Evolutionary conservation across 192 early-diverging fungal species (phyloP), one percentile per base, ranked within the genome.

Genomic region (Podochytrium sp.): DNA sequence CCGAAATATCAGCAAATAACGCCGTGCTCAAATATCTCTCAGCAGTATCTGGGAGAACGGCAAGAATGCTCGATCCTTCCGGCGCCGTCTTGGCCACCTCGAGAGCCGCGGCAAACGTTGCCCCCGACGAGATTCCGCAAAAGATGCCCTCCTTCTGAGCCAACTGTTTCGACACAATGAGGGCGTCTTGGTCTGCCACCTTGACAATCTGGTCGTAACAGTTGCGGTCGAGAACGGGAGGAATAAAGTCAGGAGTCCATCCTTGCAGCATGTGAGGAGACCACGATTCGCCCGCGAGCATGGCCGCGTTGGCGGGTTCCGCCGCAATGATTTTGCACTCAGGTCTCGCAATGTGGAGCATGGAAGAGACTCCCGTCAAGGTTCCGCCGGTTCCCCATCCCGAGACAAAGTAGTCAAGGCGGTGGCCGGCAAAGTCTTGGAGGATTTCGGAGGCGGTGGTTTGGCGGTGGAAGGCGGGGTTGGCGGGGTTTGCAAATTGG

Each of bases 131-230:
- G 47, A 79, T 77, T 33, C 78, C 78, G 25, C 42, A 43, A 38
- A 79, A 79, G 40, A 79, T 73, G 23, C 78, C 78, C 52, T 79
- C 78, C 39, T 78, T 76, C 40, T 68, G 62, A 35, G 78, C 78
- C 51, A 79, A 56, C 18, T 50, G 37, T 40, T 77, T 79, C 23
- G 59, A 43, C 29, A 69, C 75, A 2, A 29, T 57, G 37, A 79
- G 72, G 23, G 78, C 76, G 30, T 70, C 78, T 49, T 78, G 62
- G 38, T 79, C 78, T 23, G 35, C 37, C n/a, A 71, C 34, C n/a
- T 25, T 18, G 5, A 73, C 38, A 20, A 79, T 18, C 14, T 58
- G 38, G 35, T 79, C 78, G 63, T 77, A 79, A n/a, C 29, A 23
- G 29, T 67, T 34, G 32, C 62, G 42, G 42, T 79, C 71, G 6